Percentiles rank a stretch among this genome's conserved stretches.
phyloP scores from a whole-genome alignment of 768 basidiomycete species.

The Rhodosporidiobolus odoratus region DNA sequence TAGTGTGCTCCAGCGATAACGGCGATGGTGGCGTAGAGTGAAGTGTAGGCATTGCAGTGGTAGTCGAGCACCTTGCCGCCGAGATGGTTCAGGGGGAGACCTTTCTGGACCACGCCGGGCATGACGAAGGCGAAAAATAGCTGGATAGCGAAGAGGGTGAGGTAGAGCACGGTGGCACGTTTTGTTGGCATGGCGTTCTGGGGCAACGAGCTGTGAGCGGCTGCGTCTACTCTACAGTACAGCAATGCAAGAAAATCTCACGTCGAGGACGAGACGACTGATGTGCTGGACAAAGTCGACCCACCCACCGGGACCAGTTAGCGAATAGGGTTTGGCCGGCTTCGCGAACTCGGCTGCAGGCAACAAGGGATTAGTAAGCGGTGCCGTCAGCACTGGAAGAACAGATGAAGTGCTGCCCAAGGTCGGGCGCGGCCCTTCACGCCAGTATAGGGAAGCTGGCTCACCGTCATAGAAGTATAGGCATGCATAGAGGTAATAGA shows the following conservation, averaged over 20 bases:
- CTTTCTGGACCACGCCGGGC: slow-evolving; percentile 88
- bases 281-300: slow-evolving; percentile 18
- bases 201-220: background rate
- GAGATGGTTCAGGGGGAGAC: slow-evolving; percentile 91
- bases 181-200: slow-evolving; percentile 86
- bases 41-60: slow-evolving; percentile 89
- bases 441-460: slow-evolving; percentile 54
- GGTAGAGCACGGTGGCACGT: slow-evolving; percentile 86
- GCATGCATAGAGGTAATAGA: slow-evolving; percentile 99
- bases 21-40: slow-evolving; percentile 73
- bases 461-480: slow-evolving; percentile 91
- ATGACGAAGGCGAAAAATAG: slow-evolving; percentile 82
- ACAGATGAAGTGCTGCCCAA: background rate
- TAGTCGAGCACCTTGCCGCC: slow-evolving; percentile 88
- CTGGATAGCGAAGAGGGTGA: slow-evolving; percentile 79
- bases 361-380: too few relatives aligned
- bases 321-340: slow-evolving; percentile 5
- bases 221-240: too few relatives aligned
- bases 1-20: slow-evolving; percentile 59
- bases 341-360: slow-evolving; percentile 23
- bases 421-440: too few relatives aligned
- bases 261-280: slow-evolving; percentile 22
- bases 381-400: background rate
- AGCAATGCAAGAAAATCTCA: too few relatives aligned
- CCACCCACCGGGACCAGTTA: slow-evolving; percentile 34